Evolutionary conservation across 495 filamentous ascomycete species (phyloP).

Genomic region (Lepraria neglecta): DNA sequence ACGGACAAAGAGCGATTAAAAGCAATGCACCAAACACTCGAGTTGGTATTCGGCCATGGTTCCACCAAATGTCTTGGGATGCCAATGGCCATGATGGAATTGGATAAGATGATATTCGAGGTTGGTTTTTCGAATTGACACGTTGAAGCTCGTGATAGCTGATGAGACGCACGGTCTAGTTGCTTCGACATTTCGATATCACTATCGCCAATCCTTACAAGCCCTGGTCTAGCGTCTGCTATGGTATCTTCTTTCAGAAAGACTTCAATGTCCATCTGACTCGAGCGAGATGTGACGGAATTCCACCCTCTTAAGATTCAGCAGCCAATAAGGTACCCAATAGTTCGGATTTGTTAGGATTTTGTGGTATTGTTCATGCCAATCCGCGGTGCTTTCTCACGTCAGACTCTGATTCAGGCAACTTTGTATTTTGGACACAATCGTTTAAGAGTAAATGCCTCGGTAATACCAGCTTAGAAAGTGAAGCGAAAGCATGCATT

Average conservation of each 20-base stretch:
- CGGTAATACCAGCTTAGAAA: not conserved
- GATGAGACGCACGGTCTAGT: conserved; percentile 28
- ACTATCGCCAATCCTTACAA: conserved; percentile 43
- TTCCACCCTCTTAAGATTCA: not conserved
- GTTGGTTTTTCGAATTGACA: conserved; percentile 30
- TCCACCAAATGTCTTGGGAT: conserved; percentile 37
- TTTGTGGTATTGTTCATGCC: not conserved
- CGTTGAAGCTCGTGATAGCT: conserved; percentile 14
- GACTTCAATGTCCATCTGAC: conserved; percentile 21
- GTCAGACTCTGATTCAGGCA: not conserved
- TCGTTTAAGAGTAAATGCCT: not conserved
- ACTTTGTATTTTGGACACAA: not conserved
- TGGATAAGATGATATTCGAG: conserved; percentile 53
- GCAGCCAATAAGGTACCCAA: not conserved
- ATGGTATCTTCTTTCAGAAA: conserved; percentile 50
- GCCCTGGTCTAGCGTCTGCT: conserved; percentile 42
- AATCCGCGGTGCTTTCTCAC: not conserved
- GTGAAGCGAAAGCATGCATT: not conserved
- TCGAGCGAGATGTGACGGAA: conserved; percentile 1
- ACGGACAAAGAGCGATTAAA: conserved; percentile 38
- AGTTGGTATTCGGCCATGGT: conserved; percentile 38
- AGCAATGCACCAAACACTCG: conserved; percentile 47
- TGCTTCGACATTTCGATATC: conserved; percentile 51
- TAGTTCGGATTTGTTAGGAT: not conserved
- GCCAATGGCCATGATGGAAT: conserved; percentile 37